Base-by-base conservation (phyloP, 192 early-diverging fungal genomes). In the Allomyces macrogynus region DNA sequence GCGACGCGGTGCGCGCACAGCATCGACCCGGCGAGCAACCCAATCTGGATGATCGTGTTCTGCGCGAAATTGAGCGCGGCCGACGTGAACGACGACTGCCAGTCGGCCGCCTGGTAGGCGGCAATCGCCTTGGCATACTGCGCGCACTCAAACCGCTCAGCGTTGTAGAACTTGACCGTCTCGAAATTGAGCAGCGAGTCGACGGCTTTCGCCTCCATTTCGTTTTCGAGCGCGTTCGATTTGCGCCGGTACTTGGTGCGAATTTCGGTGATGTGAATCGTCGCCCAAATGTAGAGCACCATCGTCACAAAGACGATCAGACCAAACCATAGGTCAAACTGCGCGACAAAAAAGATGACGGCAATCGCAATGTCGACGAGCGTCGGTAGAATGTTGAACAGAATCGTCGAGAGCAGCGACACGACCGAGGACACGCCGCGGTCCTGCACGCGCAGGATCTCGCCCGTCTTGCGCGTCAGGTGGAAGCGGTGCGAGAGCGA, bases 161-260 rank as follows among this genome's bases (percentile, higher is more conserved):
- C 88, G 68, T 86, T 87, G 77, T 93, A 96, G 70, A 95, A 96
- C 74, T 99, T 99, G 71, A 99, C 95, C 1, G 95, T 99, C 74
- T 99, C 95, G 81, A 95, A 95, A 74, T 99, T 99, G 61, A 62
- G 27, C 26, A 24, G 14, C 16, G n/a, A 43, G 24, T 7, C 54
- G 32, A 27, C 49, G 22, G 86, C 86, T 62, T 85, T 86, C 10
- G 90, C 83, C 62, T 90, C 82, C 65, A 86, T 83, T 57, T 86
- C 86, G 65, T 90, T 87, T 72, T 97, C 95, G 62, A 92, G 76
- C 43, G 87, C 81, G 66, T 87, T 93, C 77, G 85, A 87, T 61
- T 78, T 79, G 3, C 90, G 68, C 57, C 93, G 78, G 73, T 89
- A 91, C 26, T 80, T 76, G 0, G 84, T 88, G 24, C 87, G 79